Evolutionary conservation across 306 rosid species (phyloP), one percentile per base, ranked within the genome.

Genomic region (Vachellia collinsii): DNA sequence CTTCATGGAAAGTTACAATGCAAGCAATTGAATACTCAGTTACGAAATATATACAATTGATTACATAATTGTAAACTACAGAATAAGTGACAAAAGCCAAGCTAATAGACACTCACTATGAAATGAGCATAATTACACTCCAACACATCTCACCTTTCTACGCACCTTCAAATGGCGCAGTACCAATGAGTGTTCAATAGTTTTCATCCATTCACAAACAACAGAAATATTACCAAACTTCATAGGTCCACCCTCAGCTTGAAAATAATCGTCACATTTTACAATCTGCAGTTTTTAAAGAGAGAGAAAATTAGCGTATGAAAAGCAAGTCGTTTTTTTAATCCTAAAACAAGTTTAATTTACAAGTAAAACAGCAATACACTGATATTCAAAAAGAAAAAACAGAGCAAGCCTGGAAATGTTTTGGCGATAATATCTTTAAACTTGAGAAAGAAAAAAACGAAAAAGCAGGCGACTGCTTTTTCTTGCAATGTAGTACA

Each of bases 181-280:
- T 62, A 86, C 90, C 72, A 95, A 70, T 39, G 94, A 89, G 79
- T 91, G 80, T 43, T 85, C 87, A 36, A 92, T 86, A 69, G 88
- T 62, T 81, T 78, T 87, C 65, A 68, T 68, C 98, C 98, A 91
- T 86, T 95, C 90, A 79, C 92, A 77, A 79, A 72, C 23, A 44
- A 90, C 78, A 70, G 85, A 79, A 77, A 93, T 87, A 85, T 91
- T 89, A 71, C 99, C 97, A 68, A 92, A 88, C 72, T 91, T 96
- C 82, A 96, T 89, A 54, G 98, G 93, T 72, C 96, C 90, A 87
- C 87, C 92, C 84, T 95, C 98, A n/a, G 97, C 89, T 85, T 89
- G 97, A 84, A 88, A 95, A 81, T 95, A 95, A 88, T 95, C 94
- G 74, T 93, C 96, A 82, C 99, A 95, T 72, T 94, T 93, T 4